Percentiles rank a stretch among this genome's conserved stretches.
These are phyloP conservation scores for Syzygium jambos DNA, from an alignment of 345 rosid species.

Conservation along the genomic window DNA sequence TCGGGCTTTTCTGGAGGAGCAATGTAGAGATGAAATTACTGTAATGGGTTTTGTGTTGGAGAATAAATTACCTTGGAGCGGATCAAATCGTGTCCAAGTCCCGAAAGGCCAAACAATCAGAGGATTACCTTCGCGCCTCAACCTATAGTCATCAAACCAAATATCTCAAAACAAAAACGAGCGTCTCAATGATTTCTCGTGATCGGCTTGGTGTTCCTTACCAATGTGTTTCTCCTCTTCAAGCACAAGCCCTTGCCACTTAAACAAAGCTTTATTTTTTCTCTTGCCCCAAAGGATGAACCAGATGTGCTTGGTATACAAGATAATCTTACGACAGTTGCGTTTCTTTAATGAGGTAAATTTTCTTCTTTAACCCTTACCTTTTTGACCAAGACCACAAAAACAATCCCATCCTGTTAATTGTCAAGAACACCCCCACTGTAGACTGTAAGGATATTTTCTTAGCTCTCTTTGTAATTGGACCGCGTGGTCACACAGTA, in stretches of 20 bases:
- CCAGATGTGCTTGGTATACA: accelerated
- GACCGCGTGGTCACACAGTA: background rate
- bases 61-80: too few species aligned
- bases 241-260: background rate
- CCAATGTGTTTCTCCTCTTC: background rate
- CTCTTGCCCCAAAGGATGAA: background rate
- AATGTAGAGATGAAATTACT: background rate
- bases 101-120: accelerated
- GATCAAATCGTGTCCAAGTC: accelerated
- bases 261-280: background rate
- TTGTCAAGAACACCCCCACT: too few species aligned
- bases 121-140: background rate
- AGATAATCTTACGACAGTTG: background rate
- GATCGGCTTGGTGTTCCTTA: too few species aligned
- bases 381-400: accelerated
- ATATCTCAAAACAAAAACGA: too few species aligned
- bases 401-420: background rate
- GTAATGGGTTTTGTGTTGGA: too few species aligned
- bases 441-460: background rate
- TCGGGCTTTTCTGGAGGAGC: background rate
- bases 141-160: too few species aligned
- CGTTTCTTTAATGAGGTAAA: background rate
- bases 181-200: too few species aligned
- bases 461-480: background rate
- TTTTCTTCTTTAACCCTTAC: background rate